phyloP scores from a whole-genome alignment of 2,329 filamentous ascomycete genomes.

The Teratosphaeria epicoccoides region DNA sequence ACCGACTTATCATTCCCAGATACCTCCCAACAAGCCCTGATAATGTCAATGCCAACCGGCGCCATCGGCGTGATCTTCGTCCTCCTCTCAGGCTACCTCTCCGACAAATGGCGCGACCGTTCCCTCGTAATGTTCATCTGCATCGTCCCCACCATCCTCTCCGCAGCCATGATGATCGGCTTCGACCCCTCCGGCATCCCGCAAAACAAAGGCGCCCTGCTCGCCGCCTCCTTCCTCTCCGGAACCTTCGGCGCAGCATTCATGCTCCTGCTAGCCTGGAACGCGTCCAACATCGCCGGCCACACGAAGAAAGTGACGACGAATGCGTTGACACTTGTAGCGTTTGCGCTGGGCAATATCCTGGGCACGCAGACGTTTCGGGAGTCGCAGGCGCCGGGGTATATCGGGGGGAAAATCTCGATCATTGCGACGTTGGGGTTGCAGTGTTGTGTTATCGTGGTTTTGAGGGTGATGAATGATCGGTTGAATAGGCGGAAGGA shows the following conservation, averaged over 20 bases:
- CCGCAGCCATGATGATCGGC: constrained; percentile 30
- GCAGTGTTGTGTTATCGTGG: constrained; percentile 22
- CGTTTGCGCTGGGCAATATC: constrained; percentile 35
- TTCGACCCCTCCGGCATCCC: constrained; percentile 23
- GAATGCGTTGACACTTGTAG: constrained; percentile 36
- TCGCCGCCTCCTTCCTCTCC: constrained; percentile 24
- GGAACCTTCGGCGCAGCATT: constrained; percentile 28
- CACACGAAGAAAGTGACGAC: constrained; percentile 42
- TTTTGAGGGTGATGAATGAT: constrained; percentile 24
- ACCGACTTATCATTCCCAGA: not conserved
- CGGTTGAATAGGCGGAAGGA: constrained; percentile 18
- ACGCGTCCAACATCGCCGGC: constrained; percentile 36
- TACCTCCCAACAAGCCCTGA: not conserved
- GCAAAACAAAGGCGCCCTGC: constrained; percentile 24
- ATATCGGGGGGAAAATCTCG: constrained; percentile 17
- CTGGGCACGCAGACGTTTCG: constrained; percentile 37
- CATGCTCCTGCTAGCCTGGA: constrained; percentile 34
- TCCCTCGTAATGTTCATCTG: constrained; percentile 34
- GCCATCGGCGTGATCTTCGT: constrained; percentile 1
- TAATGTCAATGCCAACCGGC: constrained; percentile 1
- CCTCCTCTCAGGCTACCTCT: constrained; percentile 20
- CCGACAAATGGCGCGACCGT: constrained; percentile 31
- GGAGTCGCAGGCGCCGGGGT: constrained; percentile 31
- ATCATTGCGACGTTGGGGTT: constrained; percentile 16
- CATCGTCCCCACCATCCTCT: constrained; percentile 39